Conservation (phyloP, 2,329 filamentous ascomycete species). For the Trichocomaceae sp. region DNA sequence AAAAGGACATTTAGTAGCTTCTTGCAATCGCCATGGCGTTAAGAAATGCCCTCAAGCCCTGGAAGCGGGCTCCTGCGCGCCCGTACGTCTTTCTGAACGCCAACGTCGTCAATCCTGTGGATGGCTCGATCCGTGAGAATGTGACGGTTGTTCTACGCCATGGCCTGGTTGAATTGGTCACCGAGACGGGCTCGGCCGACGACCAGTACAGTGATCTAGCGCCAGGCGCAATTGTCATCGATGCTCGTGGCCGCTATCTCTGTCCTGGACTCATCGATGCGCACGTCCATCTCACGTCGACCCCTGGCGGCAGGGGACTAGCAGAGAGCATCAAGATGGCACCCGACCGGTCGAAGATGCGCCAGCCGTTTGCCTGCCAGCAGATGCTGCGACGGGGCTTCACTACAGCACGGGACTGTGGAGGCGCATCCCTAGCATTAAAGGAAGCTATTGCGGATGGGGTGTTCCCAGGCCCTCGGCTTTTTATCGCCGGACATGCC, state of each 20-base stretch:
- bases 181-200: neutral
- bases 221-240: constrained; percentile 25
- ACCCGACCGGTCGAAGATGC: neutral
- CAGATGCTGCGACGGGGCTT: constrained; percentile 54
- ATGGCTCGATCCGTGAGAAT: constrained; percentile 25
- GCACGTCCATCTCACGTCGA: constrained; percentile 46
- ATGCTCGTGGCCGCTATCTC: constrained; percentile 40
- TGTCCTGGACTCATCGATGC: constrained; percentile 49
- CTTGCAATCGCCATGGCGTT: neutral
- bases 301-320: constrained; percentile 31
- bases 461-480: constrained; percentile 48
- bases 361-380: constrained; percentile 15
- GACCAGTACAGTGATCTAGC: neutral
- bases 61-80: neutral
- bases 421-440: constrained; percentile 50
- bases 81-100: constrained; percentile 20
- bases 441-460: constrained; percentile 50
- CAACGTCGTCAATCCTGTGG: constrained; percentile 37
- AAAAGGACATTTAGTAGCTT: neutral
- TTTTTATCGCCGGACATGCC: constrained; percentile 51
- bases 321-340: neutral
- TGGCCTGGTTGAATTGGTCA: constrained; percentile 26
- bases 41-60: constrained; percentile 4
- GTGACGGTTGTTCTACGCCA: constrained; percentile 27
- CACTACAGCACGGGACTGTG: constrained; percentile 53